Evolutionary conservation across 108 stramenopile genomes (phyloP).

Genomic region (Cyclotella atomus): DNA sequence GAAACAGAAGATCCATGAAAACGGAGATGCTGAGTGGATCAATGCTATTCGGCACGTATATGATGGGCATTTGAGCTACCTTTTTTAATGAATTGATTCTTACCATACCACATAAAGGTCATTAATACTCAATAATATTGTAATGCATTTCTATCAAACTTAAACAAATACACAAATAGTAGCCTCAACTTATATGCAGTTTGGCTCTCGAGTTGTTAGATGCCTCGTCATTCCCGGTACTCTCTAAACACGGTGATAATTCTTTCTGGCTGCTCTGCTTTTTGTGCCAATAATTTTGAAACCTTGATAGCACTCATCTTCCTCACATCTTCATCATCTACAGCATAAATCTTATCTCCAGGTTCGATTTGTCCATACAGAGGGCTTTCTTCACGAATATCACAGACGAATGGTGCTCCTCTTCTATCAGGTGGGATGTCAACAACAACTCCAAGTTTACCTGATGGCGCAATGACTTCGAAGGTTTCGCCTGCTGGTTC

Average conservation of each 20-base stretch:
- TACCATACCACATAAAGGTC: no score
- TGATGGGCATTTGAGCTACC: not conserved
- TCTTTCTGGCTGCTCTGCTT: conserved; percentile 22
- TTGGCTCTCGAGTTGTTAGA: no score
- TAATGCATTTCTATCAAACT: not conserved
- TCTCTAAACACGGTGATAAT: conserved; percentile 30
- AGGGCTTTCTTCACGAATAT: conserved; percentile 29
- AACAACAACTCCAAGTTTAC: conserved; percentile 33
- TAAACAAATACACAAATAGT: not conserved
- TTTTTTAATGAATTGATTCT: no score
- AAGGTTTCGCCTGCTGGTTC: not conserved
- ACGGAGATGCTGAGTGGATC: conserved; percentile 4
- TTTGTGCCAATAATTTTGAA: conserved; percentile 36
- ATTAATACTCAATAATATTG: not conserved
- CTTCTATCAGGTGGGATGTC: conserved; percentile 16
- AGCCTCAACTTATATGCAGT: not conserved
- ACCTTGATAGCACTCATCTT: conserved; percentile 43
- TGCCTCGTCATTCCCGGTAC: not conserved
- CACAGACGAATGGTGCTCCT: conserved; percentile 28
- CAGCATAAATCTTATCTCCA: conserved; percentile 64
- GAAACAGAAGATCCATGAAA: not conserved
- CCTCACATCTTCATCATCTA: conserved; percentile 59
- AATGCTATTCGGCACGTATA: not conserved
- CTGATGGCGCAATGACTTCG: conserved; percentile 19
- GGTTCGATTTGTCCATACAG: conserved; percentile 47